phyloP scores from a whole-genome alignment of 176 grass and related monocot species.

The Sorghum bicolor region DNA sequence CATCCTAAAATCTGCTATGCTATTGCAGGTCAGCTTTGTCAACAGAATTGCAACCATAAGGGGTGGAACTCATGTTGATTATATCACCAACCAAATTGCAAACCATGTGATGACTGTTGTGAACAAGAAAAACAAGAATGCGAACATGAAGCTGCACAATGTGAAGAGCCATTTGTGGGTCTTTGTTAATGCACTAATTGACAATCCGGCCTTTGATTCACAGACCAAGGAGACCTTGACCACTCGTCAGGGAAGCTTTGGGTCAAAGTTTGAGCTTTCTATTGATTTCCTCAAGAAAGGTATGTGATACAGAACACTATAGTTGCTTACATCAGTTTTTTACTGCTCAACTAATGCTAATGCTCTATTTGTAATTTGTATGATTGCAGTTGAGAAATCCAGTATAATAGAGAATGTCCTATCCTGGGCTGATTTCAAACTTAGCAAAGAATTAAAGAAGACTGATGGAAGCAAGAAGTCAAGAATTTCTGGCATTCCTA shows the following conservation, averaged over 20 bases:
- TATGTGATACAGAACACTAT: constrained; percentile 13
- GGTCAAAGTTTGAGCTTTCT: constrained; percentile 74
- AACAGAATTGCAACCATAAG: constrained; percentile 85
- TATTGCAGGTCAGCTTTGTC: constrained; percentile 84
- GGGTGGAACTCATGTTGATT: constrained; percentile 89
- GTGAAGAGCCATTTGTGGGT: constrained; percentile 86
- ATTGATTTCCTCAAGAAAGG: constrained; percentile 64
- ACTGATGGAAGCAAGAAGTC: constrained; percentile 79
- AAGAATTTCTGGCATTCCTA: constrained; percentile 67
- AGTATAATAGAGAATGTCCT: constrained; percentile 62
- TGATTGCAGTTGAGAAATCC: constrained; percentile 59
- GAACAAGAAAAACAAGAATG: constrained; percentile 93
- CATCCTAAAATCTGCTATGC: background rate
- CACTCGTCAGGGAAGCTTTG: constrained; percentile 81
- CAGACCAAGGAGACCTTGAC: constrained; percentile 97
- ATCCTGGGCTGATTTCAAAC: constrained; percentile 87
- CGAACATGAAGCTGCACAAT: constrained; percentile 72
- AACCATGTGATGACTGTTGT: constrained; percentile 58
- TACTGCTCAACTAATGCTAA: background rate
- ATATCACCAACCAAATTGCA: constrained; percentile 75
- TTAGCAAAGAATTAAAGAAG: constrained; percentile 88
- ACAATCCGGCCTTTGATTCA: constrained; percentile 96
- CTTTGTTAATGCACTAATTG: constrained; percentile 85
- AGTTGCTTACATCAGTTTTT: background rate
- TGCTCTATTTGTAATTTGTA: background rate